Evolutionary conservation across 164 flowering plant genomes (phyloP).

Genomic region (Macadamia integrifolia): DNA sequence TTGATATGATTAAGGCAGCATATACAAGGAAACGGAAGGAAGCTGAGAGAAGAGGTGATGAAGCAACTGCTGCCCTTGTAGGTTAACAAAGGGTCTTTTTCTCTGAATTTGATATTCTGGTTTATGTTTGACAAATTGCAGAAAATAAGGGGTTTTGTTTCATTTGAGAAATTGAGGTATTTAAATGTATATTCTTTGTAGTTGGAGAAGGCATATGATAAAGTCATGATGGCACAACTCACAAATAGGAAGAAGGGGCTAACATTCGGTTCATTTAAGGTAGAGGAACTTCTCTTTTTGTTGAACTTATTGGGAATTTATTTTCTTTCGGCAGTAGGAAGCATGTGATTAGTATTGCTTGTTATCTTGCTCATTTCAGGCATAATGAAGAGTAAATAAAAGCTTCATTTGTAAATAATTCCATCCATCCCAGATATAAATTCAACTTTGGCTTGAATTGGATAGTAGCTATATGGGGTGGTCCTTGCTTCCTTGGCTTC

Average conservation of each 20-base stretch:
- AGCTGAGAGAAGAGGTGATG: constrained; percentile 85
- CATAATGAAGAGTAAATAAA: too few species aligned
- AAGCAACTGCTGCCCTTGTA: constrained; percentile 59
- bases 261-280: constrained; percentile 83
- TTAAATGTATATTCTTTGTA: constrained; percentile 21
- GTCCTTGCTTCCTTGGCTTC: too few species aligned
- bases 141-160: not conserved
- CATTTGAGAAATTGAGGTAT: constrained; percentile 4
- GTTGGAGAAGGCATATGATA: constrained; percentile 95
- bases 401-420: too few species aligned
- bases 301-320: constrained; percentile 3
- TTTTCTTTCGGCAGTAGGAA: not conserved
- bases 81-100: constrained; percentile 11
- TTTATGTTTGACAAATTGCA: not conserved
- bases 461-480: too few species aligned
- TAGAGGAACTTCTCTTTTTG: constrained; percentile 12
- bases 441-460: too few species aligned
- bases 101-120: not conserved
- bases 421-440: too few species aligned
- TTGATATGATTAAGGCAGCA: constrained; percentile 64
- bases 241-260: constrained; percentile 76
- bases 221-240: constrained; percentile 82
- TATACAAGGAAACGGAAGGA: constrained; percentile 72
- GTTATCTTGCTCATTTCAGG: too few species aligned
- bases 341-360: not conserved